Evolutionary conservation across 352 stramenopile species (phyloP).

Genomic region (Aphanomyces stellatus): DNA sequence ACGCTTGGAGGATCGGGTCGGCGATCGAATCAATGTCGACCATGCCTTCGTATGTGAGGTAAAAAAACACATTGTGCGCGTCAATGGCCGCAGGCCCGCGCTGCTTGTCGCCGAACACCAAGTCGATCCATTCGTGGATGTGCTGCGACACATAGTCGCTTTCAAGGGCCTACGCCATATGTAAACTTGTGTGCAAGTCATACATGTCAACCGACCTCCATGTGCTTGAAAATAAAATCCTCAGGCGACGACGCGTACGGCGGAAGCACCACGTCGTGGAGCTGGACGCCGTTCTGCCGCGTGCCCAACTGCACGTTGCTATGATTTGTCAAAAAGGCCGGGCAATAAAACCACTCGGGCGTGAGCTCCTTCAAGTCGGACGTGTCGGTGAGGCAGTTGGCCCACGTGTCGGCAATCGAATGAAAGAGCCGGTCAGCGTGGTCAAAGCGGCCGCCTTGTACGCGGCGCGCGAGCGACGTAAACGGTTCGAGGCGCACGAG

Average conservation of each 20-base stretch:
- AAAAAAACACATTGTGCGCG: slow-evolving; percentile 98
- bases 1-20: slow-evolving; percentile 88
- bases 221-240: slow-evolving; percentile 81
- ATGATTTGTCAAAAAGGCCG: slow-evolving; percentile 84
- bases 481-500: slow-evolving; percentile 98
- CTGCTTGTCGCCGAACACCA: slow-evolving; percentile 72
- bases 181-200: too few species aligned
- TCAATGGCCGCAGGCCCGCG: slow-evolving; percentile 76
- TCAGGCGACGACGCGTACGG: slow-evolving; percentile 75
- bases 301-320: slow-evolving; percentile 78
- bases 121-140: slow-evolving; percentile 86
- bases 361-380: slow-evolving; percentile 92
- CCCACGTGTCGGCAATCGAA: slow-evolving; percentile 84
- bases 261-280: slow-evolving; percentile 93
- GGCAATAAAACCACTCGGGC: slow-evolving; percentile 91
- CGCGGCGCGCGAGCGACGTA: slow-evolving; percentile 87
- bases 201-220: slow-evolving; percentile 42
- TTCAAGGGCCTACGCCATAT: slow-evolving; percentile 50
- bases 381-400: slow-evolving; percentile 81
- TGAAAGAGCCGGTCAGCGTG: slow-evolving; percentile 91
- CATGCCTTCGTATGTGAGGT: slow-evolving; percentile 97
- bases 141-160: slow-evolving; percentile 77
- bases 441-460: slow-evolving; percentile 95
- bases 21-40: slow-evolving; percentile 95
- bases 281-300: slow-evolving; percentile 63